Conservation (phyloP, 179 eudicot genomes). For the Spergularia azorica region DNA sequence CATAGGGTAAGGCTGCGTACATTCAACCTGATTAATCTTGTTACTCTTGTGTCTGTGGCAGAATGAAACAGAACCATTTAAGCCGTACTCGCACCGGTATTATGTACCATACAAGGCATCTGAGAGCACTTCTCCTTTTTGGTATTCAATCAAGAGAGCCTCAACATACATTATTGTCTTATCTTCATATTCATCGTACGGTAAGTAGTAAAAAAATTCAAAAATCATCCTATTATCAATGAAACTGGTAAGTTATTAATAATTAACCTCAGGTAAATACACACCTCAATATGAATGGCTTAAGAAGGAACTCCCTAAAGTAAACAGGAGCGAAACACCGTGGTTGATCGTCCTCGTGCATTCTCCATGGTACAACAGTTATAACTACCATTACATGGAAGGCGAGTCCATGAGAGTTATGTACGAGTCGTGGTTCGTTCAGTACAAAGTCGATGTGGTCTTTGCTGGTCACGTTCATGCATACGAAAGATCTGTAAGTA, state of each 20-base stretch:
- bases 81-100: conserved; percentile 33
- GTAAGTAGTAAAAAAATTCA: too few species aligned
- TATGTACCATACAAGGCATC: conserved; percentile 33
- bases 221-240: background rate
- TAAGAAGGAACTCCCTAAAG: conserved; percentile 27
- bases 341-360: conserved; percentile 40
- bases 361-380: conserved; percentile 40
- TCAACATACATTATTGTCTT: conserved; percentile 34
- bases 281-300: conserved; percentile 41
- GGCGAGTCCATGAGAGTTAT: conserved; percentile 40
- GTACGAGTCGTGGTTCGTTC: conserved; percentile 33
- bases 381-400: conserved; percentile 38
- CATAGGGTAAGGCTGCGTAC: too few species aligned
- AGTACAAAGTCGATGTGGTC: conserved; percentile 35
- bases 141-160: conserved; percentile 42
- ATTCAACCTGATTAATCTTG: background rate
- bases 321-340: conserved; percentile 36
- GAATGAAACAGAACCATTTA: conserved; percentile 37
- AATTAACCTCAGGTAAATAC: conserved; percentile 21
- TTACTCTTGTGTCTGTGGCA: background rate
- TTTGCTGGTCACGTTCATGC: conserved; percentile 43
- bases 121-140: conserved; percentile 31
- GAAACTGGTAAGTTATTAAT: background rate
- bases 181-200: conserved; percentile 37
- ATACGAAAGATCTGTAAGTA: conserved; percentile 39